Evolutionary conservation across 2,329 filamentous ascomycete genomes (phyloP).

Genomic region (Berkeleyomyces basicola): DNA sequence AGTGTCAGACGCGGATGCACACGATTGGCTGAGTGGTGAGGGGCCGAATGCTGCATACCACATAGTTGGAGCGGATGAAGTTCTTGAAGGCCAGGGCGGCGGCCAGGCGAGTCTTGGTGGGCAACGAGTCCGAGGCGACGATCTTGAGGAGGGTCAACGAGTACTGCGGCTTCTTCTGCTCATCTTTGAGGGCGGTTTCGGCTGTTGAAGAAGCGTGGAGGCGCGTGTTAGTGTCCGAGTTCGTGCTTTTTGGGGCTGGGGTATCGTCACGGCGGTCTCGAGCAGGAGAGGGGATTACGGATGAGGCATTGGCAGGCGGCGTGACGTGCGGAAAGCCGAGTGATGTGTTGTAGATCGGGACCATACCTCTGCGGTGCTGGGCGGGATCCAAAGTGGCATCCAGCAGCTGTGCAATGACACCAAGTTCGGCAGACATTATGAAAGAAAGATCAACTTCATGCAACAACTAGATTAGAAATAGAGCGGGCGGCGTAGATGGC

Average conservation of each 20-base stretch:
- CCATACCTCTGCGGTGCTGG: slow-evolving; percentile 71
- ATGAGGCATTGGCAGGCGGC: no score
- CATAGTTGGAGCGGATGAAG: slow-evolving; percentile 88
- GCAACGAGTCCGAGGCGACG: slow-evolving; percentile 57
- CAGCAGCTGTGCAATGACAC: slow-evolving; percentile 61
- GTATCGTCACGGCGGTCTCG: not conserved
- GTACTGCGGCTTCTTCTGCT: slow-evolving; percentile 74
- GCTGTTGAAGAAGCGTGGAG: slow-evolving; percentile 33
- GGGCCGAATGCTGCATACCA: slow-evolving; percentile 30
- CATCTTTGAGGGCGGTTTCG: slow-evolving; percentile 60
- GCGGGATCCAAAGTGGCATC: slow-evolving; percentile 77
- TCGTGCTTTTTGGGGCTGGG: slow-evolving; percentile 18
- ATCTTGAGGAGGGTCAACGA: slow-evolving; percentile 80
- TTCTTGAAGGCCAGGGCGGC: slow-evolving; percentile 96
- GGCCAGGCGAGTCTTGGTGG: slow-evolving; percentile 65
- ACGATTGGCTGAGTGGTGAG: slow-evolving; percentile 15
- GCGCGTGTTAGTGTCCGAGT: not conserved
- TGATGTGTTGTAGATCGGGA: not conserved
- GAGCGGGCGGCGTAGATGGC: not conserved
- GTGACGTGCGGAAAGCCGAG: not conserved
- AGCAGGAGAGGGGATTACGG: not conserved
- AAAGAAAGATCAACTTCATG: not conserved
- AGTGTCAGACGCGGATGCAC: not conserved
- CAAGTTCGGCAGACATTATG: slow-evolving; percentile 40
- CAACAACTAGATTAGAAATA: slow-evolving; percentile 7